Base-by-base conservation (phyloP, 2,329 filamentous ascomycete genomes). In the Neofusicoccum ribis region DNA sequence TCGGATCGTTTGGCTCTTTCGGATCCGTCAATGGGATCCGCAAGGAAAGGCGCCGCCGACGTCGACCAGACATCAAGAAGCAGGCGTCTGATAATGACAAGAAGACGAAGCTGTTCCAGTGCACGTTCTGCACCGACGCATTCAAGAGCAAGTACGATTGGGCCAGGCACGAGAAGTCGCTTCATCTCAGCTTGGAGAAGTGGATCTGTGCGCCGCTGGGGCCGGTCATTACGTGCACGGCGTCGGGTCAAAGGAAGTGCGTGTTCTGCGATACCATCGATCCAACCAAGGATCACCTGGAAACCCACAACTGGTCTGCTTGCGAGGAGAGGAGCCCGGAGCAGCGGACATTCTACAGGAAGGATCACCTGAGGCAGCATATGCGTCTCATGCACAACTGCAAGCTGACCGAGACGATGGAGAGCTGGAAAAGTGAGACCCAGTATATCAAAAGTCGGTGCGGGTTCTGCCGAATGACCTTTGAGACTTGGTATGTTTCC, bases 251-350 rank as follows among this genome's bases (percentile, higher is more conserved):
- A 68, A 80, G 80, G 61, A 79, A 82, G 58, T 89, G 87, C 72
- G 85, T 85, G 1, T 89, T 87, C 71, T 89, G 87, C 72, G 81
- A 82, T 63, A 78, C 78, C 17, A 70, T 80, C 27, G 81, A 88
- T 60, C 86, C 86, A 0, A 81, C 80, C 7, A 73, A 79, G 27
- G 83, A 84, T 14, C 87, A 89, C 72, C 72, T 88, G 15, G 85
- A 87, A 68, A 80, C 78, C 7, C 87, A 89, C 76, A 86, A 88
- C 68, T 86, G 86, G 72, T 77, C 78, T 39, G 78, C 85, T 14
- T 93, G 91, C 73, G 86, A 87, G 68, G 89, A 92, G 71, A 86
- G 90, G 72, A 84, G 84, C 3, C 68, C 83, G 1, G 83, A 86
- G 64, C 88, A 91, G 69, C 83, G 86, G 41, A 88, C 85, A 0